These are phyloP conservation scores for Margaritispora aquatica DNA, from an alignment of 495 filamentous ascomycete species.

Conservation along the genomic window DNA sequence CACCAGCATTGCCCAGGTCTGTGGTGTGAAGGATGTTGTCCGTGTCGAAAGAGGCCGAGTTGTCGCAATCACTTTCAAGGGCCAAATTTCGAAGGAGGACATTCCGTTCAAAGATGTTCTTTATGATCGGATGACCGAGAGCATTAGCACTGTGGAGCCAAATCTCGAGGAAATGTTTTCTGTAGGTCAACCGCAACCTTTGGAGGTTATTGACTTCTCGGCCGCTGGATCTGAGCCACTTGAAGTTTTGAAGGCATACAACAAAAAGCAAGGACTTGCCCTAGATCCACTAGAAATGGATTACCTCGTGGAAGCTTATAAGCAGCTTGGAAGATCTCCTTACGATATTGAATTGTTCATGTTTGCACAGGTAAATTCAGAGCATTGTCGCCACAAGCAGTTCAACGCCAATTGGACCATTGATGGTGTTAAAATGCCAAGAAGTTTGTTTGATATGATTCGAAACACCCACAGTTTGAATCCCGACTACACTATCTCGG, in stretches of 20 bases:
- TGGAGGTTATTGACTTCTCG: slow-evolving; percentile 67
- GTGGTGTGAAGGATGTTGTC: slow-evolving; percentile 67
- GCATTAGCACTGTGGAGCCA: slow-evolving; percentile 57
- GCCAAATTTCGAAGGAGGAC: slow-evolving; percentile 37
- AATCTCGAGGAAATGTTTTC: slow-evolving; percentile 71
- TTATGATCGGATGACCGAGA: slow-evolving; percentile 93
- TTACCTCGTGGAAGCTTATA: slow-evolving; percentile 84
- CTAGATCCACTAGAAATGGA: slow-evolving; percentile 86
- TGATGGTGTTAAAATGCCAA: slow-evolving; percentile 71
- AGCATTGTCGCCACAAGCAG: slow-evolving; percentile 70
- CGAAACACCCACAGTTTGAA: slow-evolving; percentile 80
- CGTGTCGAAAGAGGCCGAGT: slow-evolving; percentile 85
- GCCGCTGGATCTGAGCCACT: slow-evolving; percentile 53
- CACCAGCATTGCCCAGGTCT: slow-evolving; percentile 89
- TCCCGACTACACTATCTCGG: slow-evolving; percentile 77
- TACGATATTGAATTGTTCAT: slow-evolving; percentile 94
- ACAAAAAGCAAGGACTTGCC: slow-evolving; percentile 73
- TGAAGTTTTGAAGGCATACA: slow-evolving; percentile 72
- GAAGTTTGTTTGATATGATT: slow-evolving; percentile 91
- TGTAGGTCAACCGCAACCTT: slow-evolving; percentile 60
- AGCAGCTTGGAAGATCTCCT: slow-evolving; percentile 59
- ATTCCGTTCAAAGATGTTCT: slow-evolving; percentile 63
- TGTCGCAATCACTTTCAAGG: slow-evolving; percentile 55
- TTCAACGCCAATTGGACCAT: slow-evolving; percentile 99
- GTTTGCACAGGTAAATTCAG: slow-evolving; percentile 95